Percentiles rank a stretch among this genome's conserved stretches.
phyloP scores from a whole-genome alignment of 2,329 filamentous ascomycete genomes.

The Albophoma yamanashiensis region DNA sequence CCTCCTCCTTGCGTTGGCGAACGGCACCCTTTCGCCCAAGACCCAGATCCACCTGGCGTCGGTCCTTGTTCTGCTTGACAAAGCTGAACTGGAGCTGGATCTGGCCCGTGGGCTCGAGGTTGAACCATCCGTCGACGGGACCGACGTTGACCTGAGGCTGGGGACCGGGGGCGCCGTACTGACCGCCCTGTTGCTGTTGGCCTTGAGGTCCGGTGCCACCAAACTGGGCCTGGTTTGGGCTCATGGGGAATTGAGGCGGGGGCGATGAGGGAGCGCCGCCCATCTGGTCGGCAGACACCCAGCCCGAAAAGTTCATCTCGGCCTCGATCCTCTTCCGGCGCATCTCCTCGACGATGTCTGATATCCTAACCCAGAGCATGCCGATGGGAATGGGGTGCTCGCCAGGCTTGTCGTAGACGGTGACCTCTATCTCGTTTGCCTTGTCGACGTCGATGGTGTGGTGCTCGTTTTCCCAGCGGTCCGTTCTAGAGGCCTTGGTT shows the following conservation, averaged over 20 bases:
- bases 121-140: conserved; percentile 91
- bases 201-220: conserved; percentile 30
- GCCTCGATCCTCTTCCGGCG: conserved; percentile 94
- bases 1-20: conserved; percentile 93
- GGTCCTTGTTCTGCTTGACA: conserved; percentile 78
- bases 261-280: conserved; percentile 47
- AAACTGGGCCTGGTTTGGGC: conserved; percentile 31
- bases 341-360: conserved; percentile 96
- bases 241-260: conserved; percentile 47
- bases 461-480: conserved; percentile 84
- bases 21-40: conserved; percentile 92
- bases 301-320: conserved; percentile 87
- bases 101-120: conserved; percentile 84
- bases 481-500: conserved; percentile 74
- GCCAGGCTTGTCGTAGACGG: conserved; percentile 89
- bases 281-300: conserved; percentile 97
- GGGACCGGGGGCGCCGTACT: conserved; percentile 22
- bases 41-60: conserved; percentile 74
- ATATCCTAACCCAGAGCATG: conserved; percentile 92
- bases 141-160: conserved; percentile 44
- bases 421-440: conserved; percentile 96
- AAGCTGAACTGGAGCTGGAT: conserved; percentile 90
- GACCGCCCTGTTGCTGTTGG: conserved; percentile 12
- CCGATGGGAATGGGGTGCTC: conserved; percentile 89
- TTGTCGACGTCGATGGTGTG: conserved; percentile 95